Conservation (phyloP, 768 basidiomycete genomes). For the Suillus subaureus region DNA sequence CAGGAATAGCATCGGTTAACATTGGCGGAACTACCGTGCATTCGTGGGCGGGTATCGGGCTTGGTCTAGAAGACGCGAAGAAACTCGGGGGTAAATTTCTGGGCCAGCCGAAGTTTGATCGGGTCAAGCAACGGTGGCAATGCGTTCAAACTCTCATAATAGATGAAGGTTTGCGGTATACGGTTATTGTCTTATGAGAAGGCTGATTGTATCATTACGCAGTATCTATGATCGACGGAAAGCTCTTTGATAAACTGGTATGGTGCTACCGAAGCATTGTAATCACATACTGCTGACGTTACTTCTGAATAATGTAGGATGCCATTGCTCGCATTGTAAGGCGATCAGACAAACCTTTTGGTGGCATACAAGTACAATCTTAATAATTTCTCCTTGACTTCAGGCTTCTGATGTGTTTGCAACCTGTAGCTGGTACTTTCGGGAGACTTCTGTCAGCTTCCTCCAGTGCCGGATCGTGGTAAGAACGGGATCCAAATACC, state of each 20-base stretch:
- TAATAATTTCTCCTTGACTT: slow-evolving; percentile 3
- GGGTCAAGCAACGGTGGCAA: slow-evolving; percentile 63
- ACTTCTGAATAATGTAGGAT: slow-evolving; percentile 49
- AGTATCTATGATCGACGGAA: slow-evolving; percentile 92
- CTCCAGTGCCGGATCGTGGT: slow-evolving; percentile 67
- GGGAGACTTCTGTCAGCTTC: slow-evolving; percentile 91
- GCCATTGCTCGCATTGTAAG: slow-evolving; percentile 62
- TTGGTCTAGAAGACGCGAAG: slow-evolving; percentile 61
- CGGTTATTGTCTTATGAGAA: neutral
- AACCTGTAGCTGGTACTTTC: slow-evolving; percentile 69
- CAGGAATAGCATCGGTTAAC: slow-evolving; percentile 79
- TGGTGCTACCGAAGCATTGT: slow-evolving; percentile 14
- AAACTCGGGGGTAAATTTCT: slow-evolving; percentile 57
- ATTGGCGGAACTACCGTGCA: slow-evolving; percentile 84
- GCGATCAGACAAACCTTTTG: slow-evolving; percentile 61
- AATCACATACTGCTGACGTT: slow-evolving; percentile 36
- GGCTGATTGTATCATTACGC: slow-evolving; percentile 7
- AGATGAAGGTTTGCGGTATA: slow-evolving; percentile 69
- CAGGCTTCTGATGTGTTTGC: slow-evolving; percentile 4
- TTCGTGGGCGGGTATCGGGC: slow-evolving; percentile 79
- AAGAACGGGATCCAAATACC: slow-evolving; percentile 49
- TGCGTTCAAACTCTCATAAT: slow-evolving; percentile 69
- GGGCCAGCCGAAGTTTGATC: slow-evolving; percentile 38
- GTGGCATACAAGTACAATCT: slow-evolving; percentile 89
- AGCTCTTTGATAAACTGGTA: slow-evolving; percentile 81